These are phyloP conservation scores for Aphanomyces cochlioides DNA, from an alignment of 352 stramenopile genomes.

Conservation along the genomic window DNA sequence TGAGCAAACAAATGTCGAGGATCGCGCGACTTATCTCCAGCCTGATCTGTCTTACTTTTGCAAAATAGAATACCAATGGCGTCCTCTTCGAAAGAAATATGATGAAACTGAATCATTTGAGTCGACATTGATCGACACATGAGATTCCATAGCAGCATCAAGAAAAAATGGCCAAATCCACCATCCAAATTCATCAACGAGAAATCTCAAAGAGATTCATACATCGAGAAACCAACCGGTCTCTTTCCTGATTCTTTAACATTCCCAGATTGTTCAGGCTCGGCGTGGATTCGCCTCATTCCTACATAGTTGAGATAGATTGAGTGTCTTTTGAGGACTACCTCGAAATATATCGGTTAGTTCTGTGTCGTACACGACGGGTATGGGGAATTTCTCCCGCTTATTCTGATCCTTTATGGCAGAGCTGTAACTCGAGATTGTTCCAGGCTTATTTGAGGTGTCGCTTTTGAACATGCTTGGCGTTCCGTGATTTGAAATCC, in stretches of 20 bases:
- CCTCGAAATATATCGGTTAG: slow-evolving; percentile 9
- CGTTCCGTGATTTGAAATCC: neutral
- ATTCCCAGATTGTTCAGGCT: neutral
- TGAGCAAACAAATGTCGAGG: slow-evolving; percentile 1
- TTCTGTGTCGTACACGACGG: neutral
- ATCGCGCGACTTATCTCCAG: slow-evolving; percentile 17
- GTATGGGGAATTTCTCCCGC: neutral
- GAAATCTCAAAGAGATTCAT: neutral
- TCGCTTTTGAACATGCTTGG: slow-evolving; percentile 1
- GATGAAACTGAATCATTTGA: slow-evolving; percentile 6
- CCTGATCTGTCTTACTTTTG: slow-evolving; percentile 13
- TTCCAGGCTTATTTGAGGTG: slow-evolving; percentile 5
- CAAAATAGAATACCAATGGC: slow-evolving; percentile 17
- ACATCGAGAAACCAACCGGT: neutral
- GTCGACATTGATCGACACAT: slow-evolving; percentile 22
- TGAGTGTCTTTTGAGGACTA: neutral
- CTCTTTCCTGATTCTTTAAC: slow-evolving; percentile 16
- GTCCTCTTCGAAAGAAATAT: slow-evolving; percentile 11
- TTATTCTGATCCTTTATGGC: slow-evolving; percentile 11
- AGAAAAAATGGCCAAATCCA: slow-evolving; percentile 19
- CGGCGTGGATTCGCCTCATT: slow-evolving; percentile 3
- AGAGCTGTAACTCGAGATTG: slow-evolving; percentile 1
- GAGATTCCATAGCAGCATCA: slow-evolving; percentile 8
- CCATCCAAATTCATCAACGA: neutral
- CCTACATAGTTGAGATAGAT: neutral